phyloP scores from a whole-genome alignment of 352 stramenopile genomes.

The Phytophthora pinifolia region DNA sequence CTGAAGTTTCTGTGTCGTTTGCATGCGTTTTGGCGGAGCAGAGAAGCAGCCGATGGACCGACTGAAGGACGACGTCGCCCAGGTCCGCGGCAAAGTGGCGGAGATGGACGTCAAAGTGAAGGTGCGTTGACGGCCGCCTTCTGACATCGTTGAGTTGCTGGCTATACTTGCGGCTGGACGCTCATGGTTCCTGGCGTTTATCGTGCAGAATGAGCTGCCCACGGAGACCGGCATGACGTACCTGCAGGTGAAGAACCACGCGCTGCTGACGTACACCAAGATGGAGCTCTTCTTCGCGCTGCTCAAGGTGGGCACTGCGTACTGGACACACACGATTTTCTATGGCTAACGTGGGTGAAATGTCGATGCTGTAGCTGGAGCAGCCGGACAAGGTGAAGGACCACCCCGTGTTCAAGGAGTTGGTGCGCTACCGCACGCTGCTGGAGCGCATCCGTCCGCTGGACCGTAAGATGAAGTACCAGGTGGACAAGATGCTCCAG shows the following conservation, averaged over 20 bases:
- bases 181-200: slow-evolving; percentile 7
- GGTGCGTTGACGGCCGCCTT: slow-evolving; percentile 23
- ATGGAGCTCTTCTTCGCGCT: slow-evolving; percentile 86
- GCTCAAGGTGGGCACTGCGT: slow-evolving; percentile 57
- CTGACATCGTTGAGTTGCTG: not conserved
- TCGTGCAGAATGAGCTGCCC: slow-evolving; percentile 49
- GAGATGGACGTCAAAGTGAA: slow-evolving; percentile 44
- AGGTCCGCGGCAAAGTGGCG: slow-evolving; percentile 59
- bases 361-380: slow-evolving; percentile 45
- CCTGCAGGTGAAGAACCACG: slow-evolving; percentile 89
- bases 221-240: slow-evolving; percentile 74
- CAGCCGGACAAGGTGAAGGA: slow-evolving; percentile 66
- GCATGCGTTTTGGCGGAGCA: slow-evolving; percentile 20
- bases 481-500: slow-evolving; percentile 91
- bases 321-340: not conserved
- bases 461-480: slow-evolving; percentile 89
- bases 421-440: slow-evolving; percentile 84
- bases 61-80: slow-evolving; percentile 52
- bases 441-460: slow-evolving; percentile 82
- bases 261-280: slow-evolving; percentile 84
- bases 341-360: not conserved
- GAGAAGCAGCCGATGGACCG: slow-evolving; percentile 48
- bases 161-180: not conserved
- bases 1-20: slow-evolving; percentile 12
- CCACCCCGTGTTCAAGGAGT: slow-evolving; percentile 84